Base-by-base conservation (phyloP, 2,329 filamentous ascomycete species). In the Cladophialophora chaetospira region DNA sequence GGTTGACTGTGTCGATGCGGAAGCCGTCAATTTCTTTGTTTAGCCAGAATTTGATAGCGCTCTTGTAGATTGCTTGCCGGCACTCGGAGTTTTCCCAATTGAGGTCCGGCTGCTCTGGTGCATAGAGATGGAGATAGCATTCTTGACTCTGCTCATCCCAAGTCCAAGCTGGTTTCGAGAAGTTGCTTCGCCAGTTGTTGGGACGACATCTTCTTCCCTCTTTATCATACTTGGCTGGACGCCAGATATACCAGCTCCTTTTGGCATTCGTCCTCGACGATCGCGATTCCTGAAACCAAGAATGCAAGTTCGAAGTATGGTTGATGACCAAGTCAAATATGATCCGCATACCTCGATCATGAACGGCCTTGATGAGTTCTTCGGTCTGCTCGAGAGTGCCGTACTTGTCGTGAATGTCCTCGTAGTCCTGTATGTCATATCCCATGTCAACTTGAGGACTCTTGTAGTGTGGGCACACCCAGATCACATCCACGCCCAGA, bases 251-350 rank as follows among this genome's bases (percentile, higher is more conserved):
- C 84, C 85, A 89, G 67, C 86, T 80, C 1, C 85, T 75, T 67
- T 87, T 87, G 1, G 82, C 75, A 66, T 75, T 84, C 58, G 78
- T 72, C 55, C 76, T 82, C 43, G 79, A 82, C 9, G 77, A 77
- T 28, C 81, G 75, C 1, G 83, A 86, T 66, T 88, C 82, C 44
- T 80, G 75, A 72, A 88, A 88, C 86, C 86, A 90, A 0, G 75
- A 73, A 65, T 89, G 86, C 67, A 87, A 76, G 64, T 86, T 80
- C 0, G 82, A 86, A 0, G 86, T 89, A 68, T 91, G 88, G 64
- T 90, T 91, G 61, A 90, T 78, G 3, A 90, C 88, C 1, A 91
- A 75, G 66, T 91, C 87, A 21, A 89, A 75, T 55, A 91, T 82
- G n/a, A 89, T 70, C 54, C 79, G 81, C 78, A 90, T 87, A 5